Base-by-base conservation (phyloP, 2,329 filamentous ascomycete genomes). In the Ustilaginoidea virens region DNA sequence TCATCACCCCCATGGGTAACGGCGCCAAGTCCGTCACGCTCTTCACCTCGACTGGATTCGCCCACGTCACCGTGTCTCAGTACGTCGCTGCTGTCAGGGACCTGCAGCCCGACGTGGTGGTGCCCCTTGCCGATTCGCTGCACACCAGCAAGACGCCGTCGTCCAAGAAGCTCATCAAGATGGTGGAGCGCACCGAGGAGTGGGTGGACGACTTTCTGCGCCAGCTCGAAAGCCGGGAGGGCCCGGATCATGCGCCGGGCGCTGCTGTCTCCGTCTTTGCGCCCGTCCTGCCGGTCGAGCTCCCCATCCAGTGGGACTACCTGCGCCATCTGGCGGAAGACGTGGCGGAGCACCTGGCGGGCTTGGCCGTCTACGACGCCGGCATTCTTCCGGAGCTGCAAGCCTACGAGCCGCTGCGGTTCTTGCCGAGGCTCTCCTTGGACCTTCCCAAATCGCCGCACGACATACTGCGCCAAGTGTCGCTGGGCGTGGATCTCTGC, bases 31-130 rank as follows among this genome's bases (percentile, higher is more conserved):
- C 74, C 26, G 63, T 96, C 23, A 74, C 79, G 12, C 66, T 96
- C 27, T 74, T 80, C 47, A 93, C 90, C 2, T 87, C 85, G 1
- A 81, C 83, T 1, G 90, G 90, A 17, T 93, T 92, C 53, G 69
- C 72, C 36, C 63, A 69, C 32, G 58, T 96, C 19, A 66, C 69
- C 18, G 69, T 73, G 0, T 61, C 69, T 5, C 70, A 80, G 30
- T 96, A 90, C 54, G 60, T 66, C 19, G 58, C 69, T 5, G 73
- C 74, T 12, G 61, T 79, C 18, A 54, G 66, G 33, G 63, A 58
- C n/a, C 55, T 93, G 20, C 62, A 64, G 29, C 82, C 87, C 1
- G 87, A 98, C 46, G 76, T 96, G 30, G 70, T 77, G 20, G 64
- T 96, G 15, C 74, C 74, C 0, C 53, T 92, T 29, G 80, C 78